Conservation (phyloP, 2,329 filamentous ascomycete species). For the Paramyrothecium roridum region DNA sequence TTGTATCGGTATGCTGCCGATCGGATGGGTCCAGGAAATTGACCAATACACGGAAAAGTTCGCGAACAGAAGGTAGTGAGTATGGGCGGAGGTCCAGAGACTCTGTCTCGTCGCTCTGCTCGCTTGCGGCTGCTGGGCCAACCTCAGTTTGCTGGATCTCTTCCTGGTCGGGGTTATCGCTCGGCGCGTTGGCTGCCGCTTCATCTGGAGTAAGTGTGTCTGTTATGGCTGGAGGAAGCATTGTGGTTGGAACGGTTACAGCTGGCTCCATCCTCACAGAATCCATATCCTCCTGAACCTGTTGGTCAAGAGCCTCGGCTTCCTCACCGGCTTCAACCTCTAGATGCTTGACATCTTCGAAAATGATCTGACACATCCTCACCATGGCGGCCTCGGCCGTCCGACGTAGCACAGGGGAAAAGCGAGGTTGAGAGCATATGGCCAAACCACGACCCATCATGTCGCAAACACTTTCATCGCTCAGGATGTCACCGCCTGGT, state of each 20-base stretch:
- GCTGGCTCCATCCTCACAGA: slow-evolving; percentile 72
- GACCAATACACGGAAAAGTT: slow-evolving; percentile 90
- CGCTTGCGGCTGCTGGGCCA: slow-evolving; percentile 14
- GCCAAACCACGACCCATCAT: slow-evolving; percentile 99
- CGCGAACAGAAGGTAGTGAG: slow-evolving; percentile 88
- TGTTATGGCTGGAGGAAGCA: slow-evolving; percentile 4
- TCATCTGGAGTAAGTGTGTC: slow-evolving; percentile 33
- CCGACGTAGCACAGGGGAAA: slow-evolving; percentile 85
- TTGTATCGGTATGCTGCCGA: slow-evolving; percentile 85
- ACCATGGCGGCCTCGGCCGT: slow-evolving; percentile 98
- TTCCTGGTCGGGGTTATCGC: background rate
- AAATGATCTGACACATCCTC: slow-evolving; percentile 98
- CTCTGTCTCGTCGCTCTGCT: slow-evolving; percentile 37
- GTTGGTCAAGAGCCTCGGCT: slow-evolving; percentile 61
- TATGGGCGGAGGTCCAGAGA: slow-evolving; percentile 75
- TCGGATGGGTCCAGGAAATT: slow-evolving; percentile 93
- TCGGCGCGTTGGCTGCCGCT: slow-evolving; percentile 47
- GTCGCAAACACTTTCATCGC: slow-evolving; percentile 96
- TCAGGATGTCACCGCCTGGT: slow-evolving; percentile 86
- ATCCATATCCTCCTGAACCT: slow-evolving; percentile 66
- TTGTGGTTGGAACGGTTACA: background rate
- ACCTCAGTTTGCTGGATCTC: slow-evolving; percentile 4
- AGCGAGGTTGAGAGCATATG: slow-evolving; percentile 91
- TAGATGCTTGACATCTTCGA: slow-evolving; percentile 84
- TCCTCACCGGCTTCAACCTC: slow-evolving; percentile 69